These are phyloP conservation scores for Talaromyces sp. DNA, from an alignment of 2,329 filamentous ascomycete species.

Conservation along the genomic window DNA sequence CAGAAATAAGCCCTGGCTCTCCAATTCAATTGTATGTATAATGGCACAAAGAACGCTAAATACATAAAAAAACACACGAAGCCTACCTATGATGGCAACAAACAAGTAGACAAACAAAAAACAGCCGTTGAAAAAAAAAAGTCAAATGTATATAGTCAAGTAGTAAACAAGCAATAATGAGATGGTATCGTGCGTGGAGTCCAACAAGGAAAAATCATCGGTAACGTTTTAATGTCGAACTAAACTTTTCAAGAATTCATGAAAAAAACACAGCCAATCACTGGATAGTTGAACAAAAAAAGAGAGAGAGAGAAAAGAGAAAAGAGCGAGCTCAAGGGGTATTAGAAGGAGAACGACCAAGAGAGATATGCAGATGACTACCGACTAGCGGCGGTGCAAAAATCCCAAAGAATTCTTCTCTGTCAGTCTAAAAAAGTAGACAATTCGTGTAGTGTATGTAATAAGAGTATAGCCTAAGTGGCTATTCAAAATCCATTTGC, in stretches of 20 bases:
- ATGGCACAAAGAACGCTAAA: not conserved
- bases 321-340: not conserved
- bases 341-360: not conserved
- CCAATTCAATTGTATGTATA: not conserved
- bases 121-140: not conserved
- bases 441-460: too few species aligned
- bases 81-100: not conserved
- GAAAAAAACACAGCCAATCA: not conserved
- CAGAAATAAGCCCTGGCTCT: not conserved
- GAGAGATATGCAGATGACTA: not conserved
- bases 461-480: not conserved
- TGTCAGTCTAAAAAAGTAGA: constrained; percentile 20
- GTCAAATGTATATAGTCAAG: not conserved
- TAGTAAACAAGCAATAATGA: not conserved
- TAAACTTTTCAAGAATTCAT: not conserved
- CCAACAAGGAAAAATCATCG: not conserved
- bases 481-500: constrained; percentile 26
- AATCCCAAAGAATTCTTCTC: not conserved
- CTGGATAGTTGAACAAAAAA: not conserved
- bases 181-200: not conserved
- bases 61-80: not conserved
- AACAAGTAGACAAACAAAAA: not conserved
- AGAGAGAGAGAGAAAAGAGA: not conserved
- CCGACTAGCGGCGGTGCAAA: not conserved
- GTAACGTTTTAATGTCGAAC: not conserved